Evolutionary conservation across 2,329 filamentous ascomycete species (phyloP).

Genomic region (Furcasterigmium furcatum): DNA sequence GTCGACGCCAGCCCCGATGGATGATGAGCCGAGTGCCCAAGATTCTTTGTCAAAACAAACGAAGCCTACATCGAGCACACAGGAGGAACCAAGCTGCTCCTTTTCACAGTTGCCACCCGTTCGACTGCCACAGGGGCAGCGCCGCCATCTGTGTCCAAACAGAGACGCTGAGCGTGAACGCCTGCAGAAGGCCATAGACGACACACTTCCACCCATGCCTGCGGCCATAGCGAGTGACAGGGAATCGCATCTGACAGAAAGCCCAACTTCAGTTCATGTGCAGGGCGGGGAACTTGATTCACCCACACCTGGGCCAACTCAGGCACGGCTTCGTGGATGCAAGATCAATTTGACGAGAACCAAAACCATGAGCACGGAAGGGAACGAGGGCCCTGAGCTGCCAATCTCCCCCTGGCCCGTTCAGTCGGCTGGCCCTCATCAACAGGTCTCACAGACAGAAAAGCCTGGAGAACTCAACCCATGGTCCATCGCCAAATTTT

Average conservation of each 20-base stretch:
- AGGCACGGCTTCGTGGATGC: not conserved
- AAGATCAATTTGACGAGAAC: not conserved
- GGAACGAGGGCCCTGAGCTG: conserved; percentile 2
- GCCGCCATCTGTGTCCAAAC: not conserved
- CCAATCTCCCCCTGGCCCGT: not conserved
- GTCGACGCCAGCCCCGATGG: no score
- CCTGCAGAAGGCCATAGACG: not conserved
- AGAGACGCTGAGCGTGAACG: not conserved
- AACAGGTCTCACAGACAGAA: conserved; percentile 2
- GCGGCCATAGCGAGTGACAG: no score
- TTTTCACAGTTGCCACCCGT: no score
- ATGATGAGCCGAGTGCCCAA: no score
- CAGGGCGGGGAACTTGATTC: not conserved
- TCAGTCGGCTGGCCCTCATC: not conserved
- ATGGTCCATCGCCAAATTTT: conserved; percentile 8
- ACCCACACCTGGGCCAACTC: not conserved
- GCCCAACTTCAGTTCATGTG: no score
- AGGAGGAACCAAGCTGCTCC: no score
- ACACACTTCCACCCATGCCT: not conserved
- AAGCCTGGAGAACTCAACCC: no score
- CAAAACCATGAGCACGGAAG: conserved; percentile 5
- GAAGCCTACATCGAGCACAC: no score
- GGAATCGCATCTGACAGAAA: no score
- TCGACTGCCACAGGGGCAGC: no score
- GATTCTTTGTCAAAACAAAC: no score